Percentiles rank a stretch among this genome's conserved stretches.
phyloP scores from a whole-genome alignment of 495 filamentous ascomycete genomes.

The Tuber brumale region DNA sequence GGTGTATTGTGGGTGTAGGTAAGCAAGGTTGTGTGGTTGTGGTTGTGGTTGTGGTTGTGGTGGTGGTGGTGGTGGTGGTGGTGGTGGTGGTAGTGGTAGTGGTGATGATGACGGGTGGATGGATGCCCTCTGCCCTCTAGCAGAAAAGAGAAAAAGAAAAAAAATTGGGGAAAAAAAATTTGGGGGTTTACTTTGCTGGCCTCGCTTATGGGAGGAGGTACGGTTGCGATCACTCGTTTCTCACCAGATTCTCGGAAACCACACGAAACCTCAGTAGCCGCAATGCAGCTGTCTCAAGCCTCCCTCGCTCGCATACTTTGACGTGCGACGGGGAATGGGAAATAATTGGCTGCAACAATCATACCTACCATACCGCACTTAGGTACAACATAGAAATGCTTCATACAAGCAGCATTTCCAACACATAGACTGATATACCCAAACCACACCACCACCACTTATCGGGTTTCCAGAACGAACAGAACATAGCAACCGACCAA shows the following conservation, averaged over 20 bases:
- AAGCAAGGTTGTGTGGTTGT: neutral
- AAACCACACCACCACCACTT: neutral
- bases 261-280: neutral
- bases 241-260: neutral
- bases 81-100: neutral
- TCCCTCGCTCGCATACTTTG: neutral
- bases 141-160: neutral
- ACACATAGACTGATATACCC: neutral
- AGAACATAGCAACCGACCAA: neutral
- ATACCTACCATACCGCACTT: neutral
- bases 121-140: neutral
- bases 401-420: neutral
- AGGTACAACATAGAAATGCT: neutral
- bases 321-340: neutral
- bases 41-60: neutral
- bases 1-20: neutral
- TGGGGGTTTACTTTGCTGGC: neutral
- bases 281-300: neutral
- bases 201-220: neutral
- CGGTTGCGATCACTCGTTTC: slow-evolving; percentile 4
- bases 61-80: neutral
- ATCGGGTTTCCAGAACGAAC: neutral
- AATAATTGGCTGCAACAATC: neutral
- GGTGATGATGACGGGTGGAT: neutral
- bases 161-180: neutral